phyloP scores from a whole-genome alignment of 2,329 filamentous ascomycete species.

The Pseudogymnoascus pannorum region DNA sequence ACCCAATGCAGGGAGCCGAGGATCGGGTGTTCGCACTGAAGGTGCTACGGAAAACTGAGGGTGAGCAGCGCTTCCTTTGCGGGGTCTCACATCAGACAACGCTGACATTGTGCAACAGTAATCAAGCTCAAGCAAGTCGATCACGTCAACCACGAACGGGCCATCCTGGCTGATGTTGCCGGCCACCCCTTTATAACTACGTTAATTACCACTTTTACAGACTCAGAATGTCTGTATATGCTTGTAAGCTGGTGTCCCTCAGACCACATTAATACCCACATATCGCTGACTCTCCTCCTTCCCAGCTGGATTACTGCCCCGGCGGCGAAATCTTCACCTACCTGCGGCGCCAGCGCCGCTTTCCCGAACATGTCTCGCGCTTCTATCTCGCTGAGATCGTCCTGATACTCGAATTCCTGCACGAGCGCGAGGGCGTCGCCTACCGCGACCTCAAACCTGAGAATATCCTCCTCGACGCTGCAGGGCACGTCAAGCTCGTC shows the following conservation, averaged over 20 bases:
- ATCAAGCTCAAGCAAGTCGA: slow-evolving; percentile 81
- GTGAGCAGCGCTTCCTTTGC: slow-evolving; percentile 19
- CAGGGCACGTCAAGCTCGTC: slow-evolving; percentile 75
- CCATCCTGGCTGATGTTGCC: slow-evolving; percentile 67
- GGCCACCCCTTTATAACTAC: slow-evolving; percentile 80
- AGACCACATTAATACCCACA: neutral
- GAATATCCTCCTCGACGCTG: slow-evolving; percentile 69
- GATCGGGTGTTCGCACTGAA: slow-evolving; percentile 73
- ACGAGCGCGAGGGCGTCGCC: slow-evolving; percentile 71
- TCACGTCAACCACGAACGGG: slow-evolving; percentile 77
- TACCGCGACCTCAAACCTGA: slow-evolving; percentile 80
- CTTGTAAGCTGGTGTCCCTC: slow-evolving; percentile 41
- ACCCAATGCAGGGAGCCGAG: slow-evolving; percentile 44
- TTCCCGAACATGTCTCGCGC: slow-evolving; percentile 68
- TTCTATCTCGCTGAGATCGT: slow-evolving; percentile 84
- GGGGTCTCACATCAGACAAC: neutral
- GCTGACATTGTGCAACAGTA: slow-evolving; percentile 37
- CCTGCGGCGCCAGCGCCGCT: slow-evolving; percentile 67
- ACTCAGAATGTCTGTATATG: slow-evolving; percentile 73
- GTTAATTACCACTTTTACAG: slow-evolving; percentile 71
- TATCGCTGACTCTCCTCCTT: neutral
- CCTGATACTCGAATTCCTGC: slow-evolving; percentile 70
- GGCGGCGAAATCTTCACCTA: slow-evolving; percentile 83
- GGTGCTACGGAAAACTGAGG: slow-evolving; percentile 63
- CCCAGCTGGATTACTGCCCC: slow-evolving; percentile 65